A percentile compares a stretch with the other conserved stretches of the same genome.
phyloP scores from a whole-genome alignment of 1,284 basidiomycete species.

The Cutaneotrichosporon sp. region DNA sequence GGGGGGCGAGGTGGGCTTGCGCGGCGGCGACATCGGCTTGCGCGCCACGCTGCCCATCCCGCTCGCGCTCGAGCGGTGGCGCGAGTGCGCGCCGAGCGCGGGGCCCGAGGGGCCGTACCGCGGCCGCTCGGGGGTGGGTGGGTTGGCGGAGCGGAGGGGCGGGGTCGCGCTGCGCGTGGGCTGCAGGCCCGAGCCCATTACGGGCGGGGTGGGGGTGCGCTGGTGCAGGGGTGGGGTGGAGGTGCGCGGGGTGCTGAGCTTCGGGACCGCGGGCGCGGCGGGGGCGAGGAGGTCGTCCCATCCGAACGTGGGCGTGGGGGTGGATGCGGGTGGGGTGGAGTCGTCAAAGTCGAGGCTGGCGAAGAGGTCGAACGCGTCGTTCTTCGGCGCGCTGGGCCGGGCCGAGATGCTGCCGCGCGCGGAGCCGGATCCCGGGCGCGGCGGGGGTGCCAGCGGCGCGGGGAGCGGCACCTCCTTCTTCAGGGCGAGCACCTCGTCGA shows the following conservation, averaged over 20 bases:
- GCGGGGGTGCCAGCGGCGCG: slow-evolving; percentile 40
- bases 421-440: slow-evolving; percentile 11
- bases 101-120: slow-evolving; percentile 3
- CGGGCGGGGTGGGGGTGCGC: neutral
- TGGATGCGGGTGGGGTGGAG: too few species aligned
- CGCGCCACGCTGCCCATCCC: neutral
- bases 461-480: slow-evolving; percentile 32
- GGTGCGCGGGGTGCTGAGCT: too few species aligned
- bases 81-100: neutral
- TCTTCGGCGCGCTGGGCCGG: neutral
- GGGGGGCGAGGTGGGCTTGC: neutral
- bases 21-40: neutral
- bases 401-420: neutral
- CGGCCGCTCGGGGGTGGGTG: neutral
- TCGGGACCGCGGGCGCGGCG: neutral
- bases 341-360: slow-evolving; percentile 40
- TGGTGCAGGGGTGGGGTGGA: slow-evolving; percentile 5
- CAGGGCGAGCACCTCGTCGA: slow-evolving; percentile 37
- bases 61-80: neutral
- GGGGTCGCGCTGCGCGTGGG: neutral
- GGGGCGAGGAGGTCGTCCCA: slow-evolving; percentile 37
- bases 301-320: slow-evolving; percentile 6
- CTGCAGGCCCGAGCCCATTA: neutral
- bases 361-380: slow-evolving; percentile 40
- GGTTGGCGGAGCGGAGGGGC: neutral